Base-by-base conservation (phyloP, 2,329 filamentous ascomycete genomes). In the Botrytis porri region DNA sequence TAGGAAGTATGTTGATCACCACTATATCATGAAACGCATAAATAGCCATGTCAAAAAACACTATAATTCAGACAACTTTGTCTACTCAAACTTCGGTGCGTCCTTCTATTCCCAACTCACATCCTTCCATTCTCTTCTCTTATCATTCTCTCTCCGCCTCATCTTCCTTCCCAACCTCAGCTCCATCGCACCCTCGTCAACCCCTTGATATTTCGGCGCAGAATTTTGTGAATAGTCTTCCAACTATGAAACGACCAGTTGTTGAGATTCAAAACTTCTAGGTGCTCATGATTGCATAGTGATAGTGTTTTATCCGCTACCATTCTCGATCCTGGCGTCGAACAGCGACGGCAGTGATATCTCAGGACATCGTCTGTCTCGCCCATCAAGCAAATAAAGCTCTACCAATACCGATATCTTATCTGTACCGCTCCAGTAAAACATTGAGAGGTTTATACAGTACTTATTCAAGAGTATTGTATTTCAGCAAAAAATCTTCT, bases 41-140 rank as follows among this genome's bases (percentile, higher is more conserved):
- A n/a, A 61, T n/a, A 4, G 29, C 35, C 61, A 61, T 16, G 60
- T 70, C 22, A 61, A 35, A n/a, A 35, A 60, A 61, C 45, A 45
- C 32, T 62, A 70, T 25, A 57, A 62, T n/a, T 41, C 57, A 70
- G 57, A 35, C 7, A 51, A 62, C 67, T 39, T 70, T 29, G 57
- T 62, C 67, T 48, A 70, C 22, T 70, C 41, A 10, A 32, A 62
- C 32, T 70, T 62, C 9, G 62, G 57, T 70, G 16, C 20, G 41
- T 8, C n/a, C n/a, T 57, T 29, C n/a, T 18, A 57, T 29, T 57
- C 8, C 2, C 61, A 18, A 16, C 29, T 10, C 67, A 12, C 9
- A 20, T 35, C 9, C n/a, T 54, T 25, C 5, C 10, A 12, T n/a
- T 54, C 25, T 29, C 48, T n/a, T 57, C 51, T 29, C 29, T n/a